Evolutionary conservation across 2,329 filamentous ascomycete genomes (phyloP), one percentile per base, ranked within the genome.

Genomic region (Thielaviopsis punctulata): DNA sequence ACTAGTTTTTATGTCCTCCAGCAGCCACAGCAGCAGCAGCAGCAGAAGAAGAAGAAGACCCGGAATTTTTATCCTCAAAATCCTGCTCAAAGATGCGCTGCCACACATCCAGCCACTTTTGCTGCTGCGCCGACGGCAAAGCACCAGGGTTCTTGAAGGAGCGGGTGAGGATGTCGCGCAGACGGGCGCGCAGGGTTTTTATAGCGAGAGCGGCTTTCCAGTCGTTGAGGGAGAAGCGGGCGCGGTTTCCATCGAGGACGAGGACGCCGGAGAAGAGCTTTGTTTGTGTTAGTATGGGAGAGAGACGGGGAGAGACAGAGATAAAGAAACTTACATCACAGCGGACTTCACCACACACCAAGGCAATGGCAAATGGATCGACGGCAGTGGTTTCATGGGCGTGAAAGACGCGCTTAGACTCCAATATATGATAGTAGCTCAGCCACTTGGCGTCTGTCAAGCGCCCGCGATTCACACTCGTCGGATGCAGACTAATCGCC

Each of bases 361-460:
- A 69, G 15, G 84, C 80, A 58, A 95, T 77, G 10, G 88, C 80
- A 57, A 95, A 84, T 44, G 88, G 82, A 45, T 94, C 83, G 1
- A 83, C 80, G 1, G 82, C 78, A 10, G 82, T 86, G 2, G 86
- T 93, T 62, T 94, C 87, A 58, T 95, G 89, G 0, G 92, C 92
- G 58, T 95, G 93, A 58, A 90, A 86, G 60, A 84, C 82, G 56
- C 86, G 68, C 71, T 82, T 88, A 2, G 84, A 84, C 65, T 95
- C 89, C 86, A 96, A 94, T 57, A 96, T 95, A 64, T 94, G 85
- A 68, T 96, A 96, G 65, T 95, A 98, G 0, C 86, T 92, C 45
- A 98, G 69, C 80, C 86, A 96, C 61, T 80, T 82, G 39, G 88
- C 69, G 41, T 80, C 77, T 13, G 46, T 55, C 46, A 72, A 69